These are phyloP conservation scores for Globisporangium uncinulatum DNA, from an alignment of 352 stramenopile genomes.

Conservation along the genomic window DNA sequence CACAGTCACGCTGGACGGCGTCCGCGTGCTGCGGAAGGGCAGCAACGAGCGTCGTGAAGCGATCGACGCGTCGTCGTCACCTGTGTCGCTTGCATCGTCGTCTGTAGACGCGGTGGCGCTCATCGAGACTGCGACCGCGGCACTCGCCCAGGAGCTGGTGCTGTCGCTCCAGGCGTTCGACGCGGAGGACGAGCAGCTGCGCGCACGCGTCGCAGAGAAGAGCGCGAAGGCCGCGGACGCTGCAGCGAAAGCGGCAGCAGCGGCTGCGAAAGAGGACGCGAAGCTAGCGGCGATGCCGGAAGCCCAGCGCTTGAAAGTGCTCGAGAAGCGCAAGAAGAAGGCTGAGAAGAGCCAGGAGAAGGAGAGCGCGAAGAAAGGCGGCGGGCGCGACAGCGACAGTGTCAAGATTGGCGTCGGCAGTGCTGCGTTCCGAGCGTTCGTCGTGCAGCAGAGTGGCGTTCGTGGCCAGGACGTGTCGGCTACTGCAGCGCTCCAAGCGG, in stretches of 20 bases:
- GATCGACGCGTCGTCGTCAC: slow-evolving; percentile 11
- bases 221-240: slow-evolving; percentile 58
- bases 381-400: slow-evolving; percentile 35
- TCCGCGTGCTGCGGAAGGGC: slow-evolving; percentile 52
- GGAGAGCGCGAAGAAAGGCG: slow-evolving; percentile 57
- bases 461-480: background rate
- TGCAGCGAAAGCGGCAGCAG: slow-evolving; percentile 60
- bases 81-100: slow-evolving; percentile 13
- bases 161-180: slow-evolving; percentile 53
- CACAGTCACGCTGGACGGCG: slow-evolving; percentile 39
- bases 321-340: slow-evolving; percentile 83
- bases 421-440: slow-evolving; percentile 51
- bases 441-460: slow-evolving; percentile 7
- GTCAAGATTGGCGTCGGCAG: slow-evolving; percentile 64
- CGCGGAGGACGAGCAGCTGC: slow-evolving; percentile 52
- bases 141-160: slow-evolving; percentile 42
- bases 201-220: slow-evolving; percentile 47
- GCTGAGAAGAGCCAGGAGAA: slow-evolving; percentile 81
- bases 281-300: slow-evolving; percentile 77
- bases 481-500: slow-evolving; percentile 10
- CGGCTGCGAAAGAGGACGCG: slow-evolving; percentile 75
- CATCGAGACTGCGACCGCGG: slow-evolving; percentile 30
- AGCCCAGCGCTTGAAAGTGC: slow-evolving; percentile 63
- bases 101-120: slow-evolving; percentile 40
- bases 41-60: slow-evolving; percentile 41